Conservation (phyloP, 2,329 filamentous ascomycete species). For the Curvularia verruculosa region DNA sequence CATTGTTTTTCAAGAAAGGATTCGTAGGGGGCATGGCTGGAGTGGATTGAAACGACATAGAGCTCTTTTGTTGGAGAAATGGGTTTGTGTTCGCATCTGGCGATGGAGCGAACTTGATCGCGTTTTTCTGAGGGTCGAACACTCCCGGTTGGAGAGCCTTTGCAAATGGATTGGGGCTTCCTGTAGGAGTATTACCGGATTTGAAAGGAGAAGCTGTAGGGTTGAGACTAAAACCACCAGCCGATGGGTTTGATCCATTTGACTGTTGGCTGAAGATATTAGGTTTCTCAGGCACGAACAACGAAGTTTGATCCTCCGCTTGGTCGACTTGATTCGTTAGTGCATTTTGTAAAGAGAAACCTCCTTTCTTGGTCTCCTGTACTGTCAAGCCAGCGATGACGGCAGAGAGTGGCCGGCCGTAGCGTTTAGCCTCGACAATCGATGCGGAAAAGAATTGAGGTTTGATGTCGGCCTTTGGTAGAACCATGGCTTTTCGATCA, state of each 20-base stretch:
- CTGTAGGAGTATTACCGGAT: constrained; percentile 11
- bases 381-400: constrained; percentile 64
- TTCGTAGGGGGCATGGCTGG: constrained; percentile 5
- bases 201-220: constrained; percentile 31
- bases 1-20: constrained; percentile 15
- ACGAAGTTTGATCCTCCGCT: constrained; percentile 38
- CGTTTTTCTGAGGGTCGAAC: constrained; percentile 37
- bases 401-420: constrained; percentile 60
- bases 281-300: constrained; percentile 50
- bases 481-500: constrained; percentile 25
- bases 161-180: constrained; percentile 20
- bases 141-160: constrained; percentile 31
- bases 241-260: background rate
- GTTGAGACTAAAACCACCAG: constrained; percentile 13
- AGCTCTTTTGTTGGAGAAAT: constrained; percentile 13
- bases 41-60: background rate
- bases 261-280: constrained; percentile 21
- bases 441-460: constrained; percentile 60
- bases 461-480: constrained; percentile 31
- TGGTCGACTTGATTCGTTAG: constrained; percentile 2
- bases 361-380: constrained; percentile 56
- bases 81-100: constrained; percentile 16
- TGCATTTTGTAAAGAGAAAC: constrained; percentile 54
- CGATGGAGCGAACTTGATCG: constrained; percentile 34
- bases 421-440: constrained; percentile 65